Base-by-base conservation (phyloP, 148 eudicot species). In the Amaranthus palmeri region DNA sequence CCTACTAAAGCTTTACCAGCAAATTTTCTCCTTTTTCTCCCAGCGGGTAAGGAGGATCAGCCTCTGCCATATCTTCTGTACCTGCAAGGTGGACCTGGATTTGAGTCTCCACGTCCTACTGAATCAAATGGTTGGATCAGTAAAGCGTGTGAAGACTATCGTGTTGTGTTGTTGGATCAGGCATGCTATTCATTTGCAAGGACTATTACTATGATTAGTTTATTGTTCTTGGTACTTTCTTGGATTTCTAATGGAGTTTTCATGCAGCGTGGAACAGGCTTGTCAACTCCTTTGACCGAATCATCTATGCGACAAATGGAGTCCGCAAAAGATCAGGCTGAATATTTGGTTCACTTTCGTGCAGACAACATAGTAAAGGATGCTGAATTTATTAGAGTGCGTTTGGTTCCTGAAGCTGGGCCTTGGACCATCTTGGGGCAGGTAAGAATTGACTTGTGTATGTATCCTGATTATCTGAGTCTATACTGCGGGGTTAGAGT, bases 81-180 rank as follows among this genome's bases (percentile, higher is more conserved):
- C 80, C 84, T 95, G 75, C 96, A 95, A 86, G 98, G 98, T 25
- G 98, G 98, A 58, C 98, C 98, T 70, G 98, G 98, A 36, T 91
- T 85, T 68, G 98, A 91, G 83, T 89, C 92, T 70, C 88, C 87
- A 60, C 81, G 98, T 72, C 96, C 92, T 44, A 85, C 90, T 58
- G 98, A 91, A 82, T 79, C 92, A 18, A 79, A 86, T 77, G 98
- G 98, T 49, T 95, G 98, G 98, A 81, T 95, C 68, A 82, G 87
- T 49, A 91, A 83, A 91, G 97, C 96, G 68, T 91, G 97, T 57
- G 96, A 91, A 68, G 89, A 81, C 57, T 82, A 83, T 74, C 97
- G 96, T 62, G 77, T 95, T 75, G 77, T 95, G 77, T 71, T 95
- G 65, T 75, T 95, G 86, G 98, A 95, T 80, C 98, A 95, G 96